These are phyloP conservation scores for Camellia oleifera DNA, from an alignment of 179 eudicot genomes.

Conservation along the genomic window DNA sequence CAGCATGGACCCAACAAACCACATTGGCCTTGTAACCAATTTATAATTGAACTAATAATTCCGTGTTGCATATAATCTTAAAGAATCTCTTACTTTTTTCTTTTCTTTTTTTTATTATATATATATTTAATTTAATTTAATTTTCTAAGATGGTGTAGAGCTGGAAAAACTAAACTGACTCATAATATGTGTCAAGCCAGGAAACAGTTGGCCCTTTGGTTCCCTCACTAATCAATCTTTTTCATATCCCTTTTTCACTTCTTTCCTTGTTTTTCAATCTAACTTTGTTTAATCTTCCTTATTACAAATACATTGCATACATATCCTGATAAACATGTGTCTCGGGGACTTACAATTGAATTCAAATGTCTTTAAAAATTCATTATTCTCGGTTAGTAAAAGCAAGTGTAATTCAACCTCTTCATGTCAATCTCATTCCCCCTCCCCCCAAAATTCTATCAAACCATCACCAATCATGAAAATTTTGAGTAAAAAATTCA, in stretches of 20 bases:
- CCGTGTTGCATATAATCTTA: not conserved
- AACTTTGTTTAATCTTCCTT: not conserved
- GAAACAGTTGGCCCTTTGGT: conserved; percentile 5
- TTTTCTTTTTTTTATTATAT: not conserved
- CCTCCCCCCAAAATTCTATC: too few species aligned
- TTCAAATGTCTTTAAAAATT: conserved; percentile 11
- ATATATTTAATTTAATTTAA: too few species aligned
- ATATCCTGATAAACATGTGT: conserved; percentile 18
- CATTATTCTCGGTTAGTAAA: conserved; percentile 7
- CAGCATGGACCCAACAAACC: conserved; percentile 9
- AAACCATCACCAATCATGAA: too few species aligned
- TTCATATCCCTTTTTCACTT: not conserved
- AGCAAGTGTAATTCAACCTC: not conserved
- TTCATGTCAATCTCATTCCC: too few species aligned
- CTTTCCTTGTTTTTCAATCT: not conserved
- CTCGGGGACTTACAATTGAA: conserved; percentile 16
- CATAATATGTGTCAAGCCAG: not conserved
- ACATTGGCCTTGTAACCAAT: conserved; percentile 2
- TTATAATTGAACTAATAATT: not conserved
- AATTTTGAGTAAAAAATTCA: too few species aligned
- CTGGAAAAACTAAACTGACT: not conserved
- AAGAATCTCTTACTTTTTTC: not conserved
- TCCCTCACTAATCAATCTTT: not conserved
- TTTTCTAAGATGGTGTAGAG: not conserved
- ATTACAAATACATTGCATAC: not conserved